A percentile compares a stretch with the other conserved stretches of the same genome.
These are phyloP conservation scores for Tolypocladium ovalisporum DNA, from an alignment of 2,329 filamentous ascomycete species.

Conservation along the genomic window DNA sequence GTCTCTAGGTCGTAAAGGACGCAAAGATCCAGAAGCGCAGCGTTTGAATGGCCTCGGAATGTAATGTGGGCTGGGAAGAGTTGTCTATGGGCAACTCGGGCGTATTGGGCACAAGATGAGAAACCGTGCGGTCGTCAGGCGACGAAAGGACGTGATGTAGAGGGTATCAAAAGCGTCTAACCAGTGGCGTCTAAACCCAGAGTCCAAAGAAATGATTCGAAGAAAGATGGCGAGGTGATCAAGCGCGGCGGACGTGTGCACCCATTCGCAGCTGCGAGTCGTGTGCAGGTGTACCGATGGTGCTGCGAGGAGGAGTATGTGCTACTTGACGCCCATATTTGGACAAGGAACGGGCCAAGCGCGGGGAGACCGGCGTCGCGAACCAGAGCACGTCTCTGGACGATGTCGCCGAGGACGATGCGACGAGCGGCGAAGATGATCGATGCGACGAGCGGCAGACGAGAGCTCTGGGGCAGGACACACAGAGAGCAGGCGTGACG, in stretches of 20 bases:
- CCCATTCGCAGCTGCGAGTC: slow-evolving; percentile 15
- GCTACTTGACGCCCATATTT: slow-evolving; percentile 10
- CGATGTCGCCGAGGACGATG: neutral
- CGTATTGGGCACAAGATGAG: slow-evolving; percentile 8
- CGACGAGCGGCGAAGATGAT: slow-evolving; percentile 1
- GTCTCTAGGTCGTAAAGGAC: slow-evolving; percentile 16
- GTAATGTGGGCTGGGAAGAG: neutral
- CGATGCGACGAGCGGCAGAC: slow-evolving; percentile 1
- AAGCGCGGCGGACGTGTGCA: slow-evolving; percentile 9
- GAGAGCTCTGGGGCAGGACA: neutral
- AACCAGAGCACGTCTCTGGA: neutral
- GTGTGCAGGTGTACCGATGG: slow-evolving; percentile 1
- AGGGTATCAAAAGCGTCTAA: slow-evolving; percentile 22
- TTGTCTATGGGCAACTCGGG: slow-evolving; percentile 9
- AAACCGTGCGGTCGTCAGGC: slow-evolving; percentile 6
- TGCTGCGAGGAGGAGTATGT: slow-evolving; percentile 6
- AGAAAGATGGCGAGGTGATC: slow-evolving; percentile 8
- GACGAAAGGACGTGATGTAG: slow-evolving; percentile 10
- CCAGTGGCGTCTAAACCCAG: slow-evolving; percentile 27
- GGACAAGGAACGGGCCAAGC: slow-evolving; percentile 2
- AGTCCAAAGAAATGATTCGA: slow-evolving; percentile 16
- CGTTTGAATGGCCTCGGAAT: neutral
- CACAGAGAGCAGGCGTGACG: too few relatives aligned
- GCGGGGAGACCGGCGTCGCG: slow-evolving; percentile 2
- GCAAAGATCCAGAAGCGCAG: neutral